phyloP scores from a whole-genome alignment of 225 moss, liverwort and hornwort genomes.

The Antitrichia curtipendula region DNA sequence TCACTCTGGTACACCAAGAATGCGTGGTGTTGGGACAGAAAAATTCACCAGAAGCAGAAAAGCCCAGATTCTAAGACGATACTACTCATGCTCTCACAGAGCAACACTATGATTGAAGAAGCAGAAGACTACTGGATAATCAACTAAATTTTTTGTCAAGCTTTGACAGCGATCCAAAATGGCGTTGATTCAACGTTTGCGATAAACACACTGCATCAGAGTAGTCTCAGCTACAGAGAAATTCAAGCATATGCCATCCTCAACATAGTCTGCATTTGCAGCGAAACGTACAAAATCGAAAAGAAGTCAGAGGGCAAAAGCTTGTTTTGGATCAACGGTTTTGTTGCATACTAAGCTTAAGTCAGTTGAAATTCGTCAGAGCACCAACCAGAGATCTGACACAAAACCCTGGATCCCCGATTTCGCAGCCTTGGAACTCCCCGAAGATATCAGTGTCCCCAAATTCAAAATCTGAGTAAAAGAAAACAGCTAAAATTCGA shows the following conservation, averaged over 20 bases:
- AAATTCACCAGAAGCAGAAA: not conserved
- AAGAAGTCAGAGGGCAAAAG: not conserved
- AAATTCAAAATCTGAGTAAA: not conserved
- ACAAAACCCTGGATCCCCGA: not conserved
- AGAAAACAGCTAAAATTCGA: not conserved
- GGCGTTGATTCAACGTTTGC: not conserved
- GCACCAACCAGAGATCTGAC: not conserved
- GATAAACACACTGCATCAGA: not conserved
- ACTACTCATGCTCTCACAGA: not conserved
- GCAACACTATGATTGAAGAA: not conserved
- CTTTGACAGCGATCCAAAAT: not conserved
- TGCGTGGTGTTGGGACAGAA: not conserved
- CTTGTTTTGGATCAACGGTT: not conserved
- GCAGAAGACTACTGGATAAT: not conserved
- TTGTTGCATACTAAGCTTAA: not conserved
- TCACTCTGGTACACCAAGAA: not conserved
- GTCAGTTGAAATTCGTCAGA: not conserved
- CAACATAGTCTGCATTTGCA: not conserved
- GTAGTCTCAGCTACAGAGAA: not conserved
- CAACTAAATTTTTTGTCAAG: not conserved
- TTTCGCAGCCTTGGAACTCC: not conserved
- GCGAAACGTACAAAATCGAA: not conserved
- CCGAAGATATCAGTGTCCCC: not conserved
- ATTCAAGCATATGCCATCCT: not conserved
- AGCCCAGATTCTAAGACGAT: not conserved